These are phyloP conservation scores for Phlyctochytrium arcticum DNA, from an alignment of 192 early-diverging fungal species.

Conservation along the genomic window DNA sequence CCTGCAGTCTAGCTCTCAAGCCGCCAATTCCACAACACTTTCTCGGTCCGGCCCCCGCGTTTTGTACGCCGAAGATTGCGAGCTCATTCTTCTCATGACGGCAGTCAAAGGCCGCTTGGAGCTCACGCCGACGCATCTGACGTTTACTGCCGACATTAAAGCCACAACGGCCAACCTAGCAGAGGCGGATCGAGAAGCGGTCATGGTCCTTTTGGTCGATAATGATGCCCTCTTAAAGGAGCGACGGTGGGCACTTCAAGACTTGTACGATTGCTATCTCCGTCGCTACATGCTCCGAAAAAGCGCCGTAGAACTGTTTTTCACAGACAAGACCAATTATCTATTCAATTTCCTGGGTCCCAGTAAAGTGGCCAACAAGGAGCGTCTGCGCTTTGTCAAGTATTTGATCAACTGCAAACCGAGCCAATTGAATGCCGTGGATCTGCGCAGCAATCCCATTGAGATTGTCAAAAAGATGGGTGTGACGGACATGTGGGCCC, in stretches of 20 bases:
- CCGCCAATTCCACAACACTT: neutral
- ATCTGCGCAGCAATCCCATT: slow-evolving; percentile 17
- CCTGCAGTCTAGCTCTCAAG: neutral
- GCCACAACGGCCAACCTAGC: slow-evolving; percentile 23
- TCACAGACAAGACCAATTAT: slow-evolving; percentile 67
- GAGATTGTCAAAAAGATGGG: slow-evolving; percentile 62
- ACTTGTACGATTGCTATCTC: slow-evolving; percentile 33
- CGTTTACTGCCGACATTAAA: slow-evolving; percentile 38
- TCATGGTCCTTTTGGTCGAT: slow-evolving; percentile 30
- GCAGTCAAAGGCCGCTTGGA: slow-evolving; percentile 43
- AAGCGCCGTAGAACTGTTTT: slow-evolving; percentile 77
- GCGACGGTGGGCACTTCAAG: slow-evolving; percentile 27
- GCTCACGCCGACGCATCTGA: slow-evolving; percentile 28
- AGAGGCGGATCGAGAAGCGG: slow-evolving; percentile 35
- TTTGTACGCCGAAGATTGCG: slow-evolving; percentile 32
- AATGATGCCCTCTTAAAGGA: slow-evolving; percentile 37
- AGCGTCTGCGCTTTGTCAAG: slow-evolving; percentile 24
- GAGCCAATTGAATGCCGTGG: slow-evolving; percentile 36
- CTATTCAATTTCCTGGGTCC: slow-evolving; percentile 69
- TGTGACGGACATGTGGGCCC: slow-evolving; percentile 78
- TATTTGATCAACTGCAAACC: slow-evolving; percentile 44
- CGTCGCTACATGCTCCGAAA: slow-evolving; percentile 55
- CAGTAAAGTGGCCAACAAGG: slow-evolving; percentile 44
- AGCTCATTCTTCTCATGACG: slow-evolving; percentile 48
- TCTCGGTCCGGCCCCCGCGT: slow-evolving; percentile 14